Conservation (phyloP, 495 filamentous ascomycete species). For the Pyronema domesticum region DNA sequence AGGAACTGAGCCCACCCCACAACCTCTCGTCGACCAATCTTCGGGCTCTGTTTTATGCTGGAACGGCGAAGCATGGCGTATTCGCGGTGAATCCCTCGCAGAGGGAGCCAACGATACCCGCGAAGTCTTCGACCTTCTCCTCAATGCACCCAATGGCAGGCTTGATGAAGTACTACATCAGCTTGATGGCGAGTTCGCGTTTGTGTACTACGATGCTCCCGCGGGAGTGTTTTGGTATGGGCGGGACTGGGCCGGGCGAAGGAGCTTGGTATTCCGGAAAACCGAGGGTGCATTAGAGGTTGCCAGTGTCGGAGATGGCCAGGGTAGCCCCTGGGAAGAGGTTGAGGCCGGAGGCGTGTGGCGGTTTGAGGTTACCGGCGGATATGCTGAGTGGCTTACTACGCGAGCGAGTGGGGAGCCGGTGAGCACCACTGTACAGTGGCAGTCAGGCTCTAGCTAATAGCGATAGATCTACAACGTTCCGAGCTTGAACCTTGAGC, state of each 20-base stretch:
- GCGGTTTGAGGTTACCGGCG: slow-evolving; percentile 35
- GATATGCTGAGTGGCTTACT: slow-evolving; percentile 8
- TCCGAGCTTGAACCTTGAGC: not conserved
- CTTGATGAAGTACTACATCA: slow-evolving; percentile 38
- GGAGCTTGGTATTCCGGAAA: slow-evolving; percentile 50
- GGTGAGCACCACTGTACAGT: not conserved
- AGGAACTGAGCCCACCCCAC: slow-evolving; percentile 48
- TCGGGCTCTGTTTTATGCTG: slow-evolving; percentile 72
- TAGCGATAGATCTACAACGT: not conserved
- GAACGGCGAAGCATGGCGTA: slow-evolving; percentile 96
- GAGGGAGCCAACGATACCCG: slow-evolving; percentile 62
- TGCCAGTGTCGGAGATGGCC: slow-evolving; percentile 54
- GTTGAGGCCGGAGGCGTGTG: slow-evolving; percentile 69
- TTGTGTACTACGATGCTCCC: slow-evolving; percentile 63
- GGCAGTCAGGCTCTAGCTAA: not conserved
- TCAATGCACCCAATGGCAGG: slow-evolving; percentile 28
- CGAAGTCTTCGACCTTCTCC: slow-evolving; percentile 45
- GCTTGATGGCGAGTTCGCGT: slow-evolving; percentile 76
- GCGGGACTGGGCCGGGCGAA: slow-evolving; percentile 67
- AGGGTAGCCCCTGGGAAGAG: slow-evolving; percentile 46
- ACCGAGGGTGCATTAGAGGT: slow-evolving; percentile 36
- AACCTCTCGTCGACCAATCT: slow-evolving; percentile 47
- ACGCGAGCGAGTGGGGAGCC: not conserved
- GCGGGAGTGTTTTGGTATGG: slow-evolving; percentile 52
- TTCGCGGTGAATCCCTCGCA: slow-evolving; percentile 30